Conservation (phyloP, 768 basidiomycete genomes). For the Sutorius australiensis region DNA sequence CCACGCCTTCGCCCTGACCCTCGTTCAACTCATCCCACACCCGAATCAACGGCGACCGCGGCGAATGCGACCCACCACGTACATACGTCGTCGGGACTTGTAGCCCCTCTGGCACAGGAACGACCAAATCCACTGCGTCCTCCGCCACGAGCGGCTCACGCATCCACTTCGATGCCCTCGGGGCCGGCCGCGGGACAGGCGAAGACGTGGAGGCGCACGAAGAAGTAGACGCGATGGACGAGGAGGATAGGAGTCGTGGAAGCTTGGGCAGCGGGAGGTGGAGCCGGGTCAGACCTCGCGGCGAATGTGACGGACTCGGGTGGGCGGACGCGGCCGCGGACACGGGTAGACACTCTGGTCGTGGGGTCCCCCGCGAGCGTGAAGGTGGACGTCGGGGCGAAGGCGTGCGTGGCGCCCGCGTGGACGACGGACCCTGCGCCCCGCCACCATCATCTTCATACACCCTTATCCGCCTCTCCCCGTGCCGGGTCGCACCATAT, state of each 20-base stretch:
- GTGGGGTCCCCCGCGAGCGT: too few species aligned
- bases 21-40: constrained; percentile 22
- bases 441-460: constrained; percentile 8
- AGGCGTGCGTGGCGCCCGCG: background rate
- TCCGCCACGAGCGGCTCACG: constrained; percentile 30
- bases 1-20: background rate
- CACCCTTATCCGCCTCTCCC: background rate
- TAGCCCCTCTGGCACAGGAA: constrained; percentile 30
- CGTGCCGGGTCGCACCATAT: constrained; percentile 28
- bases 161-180: constrained; percentile 4
- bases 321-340: constrained; percentile 10
- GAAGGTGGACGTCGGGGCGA: constrained; percentile 5
- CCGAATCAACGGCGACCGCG: constrained; percentile 22
- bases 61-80: constrained; percentile 11
- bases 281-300: constrained; percentile 5
- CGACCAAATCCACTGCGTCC: constrained; percentile 88
- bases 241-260: constrained; percentile 7
- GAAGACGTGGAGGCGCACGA: background rate
- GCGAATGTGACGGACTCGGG: constrained; percentile 2
- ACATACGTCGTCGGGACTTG: constrained; percentile 13
- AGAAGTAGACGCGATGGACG: background rate
- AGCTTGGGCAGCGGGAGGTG: constrained; percentile 2
- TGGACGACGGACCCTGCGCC: background rate
- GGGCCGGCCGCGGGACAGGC: background rate
- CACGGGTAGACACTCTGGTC: too few species aligned